A percentile compares a stretch with the other conserved stretches of the same genome.
phyloP scores from a whole-genome alignment of 352 stramenopile genomes.

The Globisporangium orthogonon region DNA sequence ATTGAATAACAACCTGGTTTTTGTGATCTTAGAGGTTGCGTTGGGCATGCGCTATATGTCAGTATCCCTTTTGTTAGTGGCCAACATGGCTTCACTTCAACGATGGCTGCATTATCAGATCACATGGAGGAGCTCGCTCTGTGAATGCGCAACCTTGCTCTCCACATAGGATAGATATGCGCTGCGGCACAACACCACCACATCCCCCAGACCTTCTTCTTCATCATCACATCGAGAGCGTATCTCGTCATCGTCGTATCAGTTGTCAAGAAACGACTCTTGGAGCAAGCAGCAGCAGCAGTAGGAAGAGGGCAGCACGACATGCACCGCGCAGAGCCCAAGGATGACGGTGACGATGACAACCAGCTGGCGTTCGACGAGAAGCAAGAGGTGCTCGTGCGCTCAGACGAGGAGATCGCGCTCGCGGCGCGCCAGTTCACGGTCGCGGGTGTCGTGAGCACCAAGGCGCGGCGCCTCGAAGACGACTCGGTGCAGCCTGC shows the following conservation, averaged over 20 bases:
- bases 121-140: too few relatives aligned
- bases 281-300: not conserved
- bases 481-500: slow-evolving; percentile 36
- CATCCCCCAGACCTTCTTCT: too few relatives aligned
- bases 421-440: slow-evolving; percentile 66
- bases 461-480: slow-evolving; percentile 70
- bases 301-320: slow-evolving; percentile 13
- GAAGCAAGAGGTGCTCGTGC: slow-evolving; percentile 39
- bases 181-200: too few relatives aligned
- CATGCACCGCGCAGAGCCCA: slow-evolving; percentile 47
- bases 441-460: slow-evolving; percentile 68
- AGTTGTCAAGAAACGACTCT: too few relatives aligned
- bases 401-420: slow-evolving; percentile 47
- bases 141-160: too few relatives aligned
- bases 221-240: too few relatives aligned
- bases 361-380: slow-evolving; percentile 35
- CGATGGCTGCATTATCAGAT: not conserved
- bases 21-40: too few relatives aligned
- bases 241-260: too few relatives aligned
- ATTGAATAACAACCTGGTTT: too few relatives aligned
- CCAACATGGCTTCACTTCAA: not conserved
- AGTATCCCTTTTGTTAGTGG: not conserved
- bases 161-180: too few relatives aligned
- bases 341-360: slow-evolving; percentile 15
- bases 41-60: too few relatives aligned